Evolutionary conservation across 257 asterid species (phyloP).

Genomic region (Osmanthus fragrans): DNA sequence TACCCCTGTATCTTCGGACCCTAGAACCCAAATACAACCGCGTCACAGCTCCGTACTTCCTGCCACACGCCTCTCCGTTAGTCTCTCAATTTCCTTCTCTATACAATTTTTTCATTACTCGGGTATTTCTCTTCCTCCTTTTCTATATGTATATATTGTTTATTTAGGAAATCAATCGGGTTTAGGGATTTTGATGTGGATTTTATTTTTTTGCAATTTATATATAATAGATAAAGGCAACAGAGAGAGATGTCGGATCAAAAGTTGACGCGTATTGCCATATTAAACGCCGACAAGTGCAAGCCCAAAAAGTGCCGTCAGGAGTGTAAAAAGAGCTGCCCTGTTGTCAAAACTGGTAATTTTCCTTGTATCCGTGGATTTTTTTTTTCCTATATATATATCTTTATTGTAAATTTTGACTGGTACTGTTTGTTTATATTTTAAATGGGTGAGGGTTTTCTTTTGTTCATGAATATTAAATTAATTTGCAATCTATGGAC

Average conservation of each 20-base stretch:
- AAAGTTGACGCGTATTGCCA: conserved; percentile 91
- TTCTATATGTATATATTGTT: background rate
- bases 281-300: conserved; percentile 88
- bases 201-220: background rate
- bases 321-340: conserved; percentile 95
- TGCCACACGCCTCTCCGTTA: conserved; percentile 20
- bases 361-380: background rate
- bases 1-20: conserved; percentile 12
- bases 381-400: background rate
- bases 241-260: conserved; percentile 77
- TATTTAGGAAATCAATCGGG: background rate
- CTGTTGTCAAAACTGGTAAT: conserved; percentile 89
- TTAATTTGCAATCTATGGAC: background rate
- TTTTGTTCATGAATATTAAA: background rate
- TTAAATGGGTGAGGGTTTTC: background rate
- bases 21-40: conserved; percentile 16
- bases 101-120: conserved; percentile 21
- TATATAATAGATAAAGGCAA: background rate
- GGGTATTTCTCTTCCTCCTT: conserved; percentile 16
- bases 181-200: conserved; percentile 5
- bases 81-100: conserved; percentile 12
- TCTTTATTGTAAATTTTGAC: background rate
- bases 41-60: background rate
- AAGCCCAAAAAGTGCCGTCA: conserved; percentile 94
- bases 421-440: background rate